These are phyloP conservation scores for Candida xiaguanensis DNA, from an alignment of 805 yeast species.

Conservation along the genomic window DNA sequence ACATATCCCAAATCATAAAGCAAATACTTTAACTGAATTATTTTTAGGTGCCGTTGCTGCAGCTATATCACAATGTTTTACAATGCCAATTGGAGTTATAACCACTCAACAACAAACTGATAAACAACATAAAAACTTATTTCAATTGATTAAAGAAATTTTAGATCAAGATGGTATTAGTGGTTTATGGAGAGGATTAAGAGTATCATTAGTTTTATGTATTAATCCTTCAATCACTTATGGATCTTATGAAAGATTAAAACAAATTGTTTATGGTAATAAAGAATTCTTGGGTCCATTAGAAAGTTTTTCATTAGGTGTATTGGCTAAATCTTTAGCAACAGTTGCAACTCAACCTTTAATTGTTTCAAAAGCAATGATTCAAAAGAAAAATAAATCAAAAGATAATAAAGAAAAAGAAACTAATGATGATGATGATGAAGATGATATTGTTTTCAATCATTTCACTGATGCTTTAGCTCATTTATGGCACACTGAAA, in stretches of 20 bases:
- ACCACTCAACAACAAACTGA: constrained; percentile 61
- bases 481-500: constrained; percentile 62
- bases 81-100: constrained; percentile 76
- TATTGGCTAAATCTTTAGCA: constrained; percentile 76
- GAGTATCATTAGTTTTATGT: constrained; percentile 74
- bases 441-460: constrained; percentile 43
- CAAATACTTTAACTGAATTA: constrained; percentile 64
- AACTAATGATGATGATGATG: constrained; percentile 23
- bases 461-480: constrained; percentile 61
- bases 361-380: constrained; percentile 78
- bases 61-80: constrained; percentile 72
- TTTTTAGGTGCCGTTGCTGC: constrained; percentile 78
- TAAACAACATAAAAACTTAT: constrained; percentile 30
- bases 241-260: constrained; percentile 71
- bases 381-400: constrained; percentile 47
- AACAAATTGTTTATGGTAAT: constrained; percentile 43
- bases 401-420: constrained; percentile 11
- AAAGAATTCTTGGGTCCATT: constrained; percentile 49
- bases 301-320: constrained; percentile 70
- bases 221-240: constrained; percentile 85
- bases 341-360: constrained; percentile 80
- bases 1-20: constrained; percentile 33
- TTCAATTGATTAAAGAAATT: constrained; percentile 43
- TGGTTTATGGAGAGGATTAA: constrained; percentile 81
- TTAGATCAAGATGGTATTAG: constrained; percentile 58